Evolutionary conservation across 257 asterid genomes (phyloP), one percentile per base, ranked within the genome.

Genomic region (Cynanchum wilfordii): DNA sequence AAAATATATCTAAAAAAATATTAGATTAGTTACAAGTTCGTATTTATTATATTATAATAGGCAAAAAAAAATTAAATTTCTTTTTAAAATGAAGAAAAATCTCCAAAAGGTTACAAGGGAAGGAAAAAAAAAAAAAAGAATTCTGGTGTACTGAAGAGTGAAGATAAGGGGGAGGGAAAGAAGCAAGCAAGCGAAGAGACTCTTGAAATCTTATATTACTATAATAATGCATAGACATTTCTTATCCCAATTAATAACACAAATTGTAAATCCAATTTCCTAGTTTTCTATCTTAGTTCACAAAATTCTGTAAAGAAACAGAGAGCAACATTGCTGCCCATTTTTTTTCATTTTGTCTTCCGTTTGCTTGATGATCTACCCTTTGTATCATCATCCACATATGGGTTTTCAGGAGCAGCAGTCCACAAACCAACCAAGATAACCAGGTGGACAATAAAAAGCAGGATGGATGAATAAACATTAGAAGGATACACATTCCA

Each of bases 401-500:
- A 87, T 8, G 97, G 93, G 72, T 86, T 82, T 80, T 83, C 91
- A 7, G 88, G 81, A 42, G 89, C 69, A 56, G 87, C 87, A 66
- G 64, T 44, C 96, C 96, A 91, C 68, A 90, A 87, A 47, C 98
- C 96, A 2, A 75, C 89, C 64, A 89, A 69, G 76, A 91, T 80
- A 62, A 82, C 55, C 69, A 88, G 72, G 82, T 93, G 96, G 74
- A 75, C 87, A 51, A 76, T 80, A n/a, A 93, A 81, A 74, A 93
- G 98, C 67, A 90, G 60, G 45, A 73, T 29, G 25, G 96, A 93
- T 36, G 98, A 91, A 83, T 80, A 88, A 33, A 19, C 76, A 66
- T 77, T 89, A 9, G 97, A 93, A 54, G 98, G 98, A 83, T 79
- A 93, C 67, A 89, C 76, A 55, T 93, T 91, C 98, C 98, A 93